Evolutionary conservation across 495 filamentous ascomycete species (phyloP).

Genomic region (Podospora anserina): DNA sequence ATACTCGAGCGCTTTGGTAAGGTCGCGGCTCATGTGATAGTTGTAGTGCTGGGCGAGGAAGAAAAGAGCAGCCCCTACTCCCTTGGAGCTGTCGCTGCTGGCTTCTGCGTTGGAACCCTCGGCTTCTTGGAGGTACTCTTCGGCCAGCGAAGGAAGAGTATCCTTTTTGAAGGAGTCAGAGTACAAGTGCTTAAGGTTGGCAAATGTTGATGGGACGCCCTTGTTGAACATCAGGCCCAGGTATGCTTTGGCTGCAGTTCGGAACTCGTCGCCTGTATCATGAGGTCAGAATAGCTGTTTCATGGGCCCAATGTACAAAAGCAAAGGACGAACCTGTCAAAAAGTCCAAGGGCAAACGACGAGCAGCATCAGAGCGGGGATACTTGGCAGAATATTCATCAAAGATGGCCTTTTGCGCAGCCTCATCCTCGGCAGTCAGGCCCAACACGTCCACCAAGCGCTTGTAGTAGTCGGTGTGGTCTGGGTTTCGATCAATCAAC

Average conservation of each 20-base stretch:
- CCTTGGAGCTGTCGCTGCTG: conserved; percentile 60
- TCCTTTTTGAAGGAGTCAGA: conserved; percentile 70
- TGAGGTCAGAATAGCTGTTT: background rate
- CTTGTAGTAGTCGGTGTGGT: conserved; percentile 82
- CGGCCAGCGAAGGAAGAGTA: conserved; percentile 68
- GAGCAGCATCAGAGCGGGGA: conserved; percentile 79
- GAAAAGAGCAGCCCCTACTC: conserved; percentile 74
- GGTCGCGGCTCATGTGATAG: conserved; percentile 80
- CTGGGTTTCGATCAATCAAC: conserved; percentile 80
- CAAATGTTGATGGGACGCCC: conserved; percentile 94
- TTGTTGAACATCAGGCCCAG: conserved; percentile 84
- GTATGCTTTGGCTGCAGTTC: conserved; percentile 73
- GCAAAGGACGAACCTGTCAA: conserved; percentile 57
- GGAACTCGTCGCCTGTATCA: conserved; percentile 68
- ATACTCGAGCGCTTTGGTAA: conserved; percentile 73
- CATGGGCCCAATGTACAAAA: background rate
- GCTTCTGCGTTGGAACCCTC: conserved; percentile 37
- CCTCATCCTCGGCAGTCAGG: conserved; percentile 58
- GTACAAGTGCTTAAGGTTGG: conserved; percentile 92
- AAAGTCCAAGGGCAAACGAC: conserved; percentile 86
- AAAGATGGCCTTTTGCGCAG: conserved; percentile 66
- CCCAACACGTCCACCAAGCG: conserved; percentile 66
- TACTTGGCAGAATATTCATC: conserved; percentile 76
- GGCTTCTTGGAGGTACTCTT: conserved; percentile 66
- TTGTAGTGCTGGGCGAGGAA: conserved; percentile 98